Evolutionary conservation across 768 basidiomycete species (phyloP), one percentile per base, ranked within the genome.

Genomic region (Boletus sp.): DNA sequence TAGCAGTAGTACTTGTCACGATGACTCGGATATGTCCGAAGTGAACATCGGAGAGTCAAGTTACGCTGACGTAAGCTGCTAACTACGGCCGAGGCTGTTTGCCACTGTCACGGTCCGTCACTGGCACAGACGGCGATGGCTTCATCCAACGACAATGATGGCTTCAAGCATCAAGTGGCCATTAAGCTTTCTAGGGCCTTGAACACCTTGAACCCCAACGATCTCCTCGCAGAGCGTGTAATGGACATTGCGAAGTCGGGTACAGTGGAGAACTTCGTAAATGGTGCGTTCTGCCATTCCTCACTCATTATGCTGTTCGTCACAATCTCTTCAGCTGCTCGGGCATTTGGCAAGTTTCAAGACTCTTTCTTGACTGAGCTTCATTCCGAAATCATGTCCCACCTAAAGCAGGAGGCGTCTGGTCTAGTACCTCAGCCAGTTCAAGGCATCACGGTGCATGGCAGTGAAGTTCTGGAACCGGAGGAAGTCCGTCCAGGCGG

Each of bases 391-490:
- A 89, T 93, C 60, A 75, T 85, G 68, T 82, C 83, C 59, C 89
- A 90, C 76, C 78, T 76, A 55, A 80, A 84, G 75, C 83, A 87
- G 79, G 78, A 86, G 73, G 76, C 78, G 39, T 74, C 82, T 36
- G 83, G 82, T 40, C 65, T 64, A 40, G 54, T 63, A 44, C 64
- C 69, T 9, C 78, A 84, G 67, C 85, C 87, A 10, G 76, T 90
- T 42, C 83, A 85, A 63, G 91, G 91, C 18, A 92, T 93, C 61
- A 85, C 81, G 5, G 86, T 91, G 17, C 82, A 87, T 55, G 85
- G 86, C 69, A 87, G 83, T 52, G 94, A 97, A 60, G 86, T 92
- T 2, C 80, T 96, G 28, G 89, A 90, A 65, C 89, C 92, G 7
- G 92, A 91, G 36, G 84, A 85, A 1, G 72, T 75, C n/a, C 76